Percentiles rank a stretch among this genome's conserved stretches.
Conservation (phyloP, 2,329 filamentous ascomycete species). For the Phoma sp. region DNA sequence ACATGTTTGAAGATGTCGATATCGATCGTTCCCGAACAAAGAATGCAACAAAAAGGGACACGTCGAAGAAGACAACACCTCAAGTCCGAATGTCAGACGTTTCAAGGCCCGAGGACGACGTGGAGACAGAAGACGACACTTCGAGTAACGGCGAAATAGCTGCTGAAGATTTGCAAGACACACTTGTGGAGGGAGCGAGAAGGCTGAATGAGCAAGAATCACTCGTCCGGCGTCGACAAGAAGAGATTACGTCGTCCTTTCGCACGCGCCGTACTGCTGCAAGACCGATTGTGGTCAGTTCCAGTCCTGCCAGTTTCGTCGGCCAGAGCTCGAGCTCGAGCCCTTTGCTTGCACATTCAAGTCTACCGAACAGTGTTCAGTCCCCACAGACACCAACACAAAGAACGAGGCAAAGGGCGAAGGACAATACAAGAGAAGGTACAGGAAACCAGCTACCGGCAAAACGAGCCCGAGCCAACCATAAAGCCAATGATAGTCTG, state of each 20-base stretch:
- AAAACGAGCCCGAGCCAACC: too few species aligned
- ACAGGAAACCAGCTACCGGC: too few species aligned
- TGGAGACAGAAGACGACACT: background rate
- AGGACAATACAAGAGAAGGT: too few species aligned
- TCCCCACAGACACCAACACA: background rate
- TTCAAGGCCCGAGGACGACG: background rate
- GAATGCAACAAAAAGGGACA: background rate
- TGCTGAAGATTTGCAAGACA: background rate
- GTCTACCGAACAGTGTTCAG: background rate
- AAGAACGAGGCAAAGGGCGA: background rate
- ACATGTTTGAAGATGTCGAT: conserved; percentile 24
- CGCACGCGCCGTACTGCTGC: background rate
- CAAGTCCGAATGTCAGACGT: too few species aligned
- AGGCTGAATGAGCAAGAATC: background rate
- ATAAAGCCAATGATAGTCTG: too few species aligned
- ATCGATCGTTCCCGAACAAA: too few species aligned
- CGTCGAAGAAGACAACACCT: background rate
- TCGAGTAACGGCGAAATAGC: background rate
- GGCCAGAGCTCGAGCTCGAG: background rate
- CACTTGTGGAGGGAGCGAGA: background rate
- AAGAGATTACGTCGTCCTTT: background rate
- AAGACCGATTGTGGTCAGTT: background rate
- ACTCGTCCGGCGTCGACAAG: background rate
- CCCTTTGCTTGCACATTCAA: background rate
- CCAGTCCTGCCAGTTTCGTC: background rate